Evolutionary conservation across 306 rosid genomes (phyloP).

Genomic region (Datisca glomerata): DNA sequence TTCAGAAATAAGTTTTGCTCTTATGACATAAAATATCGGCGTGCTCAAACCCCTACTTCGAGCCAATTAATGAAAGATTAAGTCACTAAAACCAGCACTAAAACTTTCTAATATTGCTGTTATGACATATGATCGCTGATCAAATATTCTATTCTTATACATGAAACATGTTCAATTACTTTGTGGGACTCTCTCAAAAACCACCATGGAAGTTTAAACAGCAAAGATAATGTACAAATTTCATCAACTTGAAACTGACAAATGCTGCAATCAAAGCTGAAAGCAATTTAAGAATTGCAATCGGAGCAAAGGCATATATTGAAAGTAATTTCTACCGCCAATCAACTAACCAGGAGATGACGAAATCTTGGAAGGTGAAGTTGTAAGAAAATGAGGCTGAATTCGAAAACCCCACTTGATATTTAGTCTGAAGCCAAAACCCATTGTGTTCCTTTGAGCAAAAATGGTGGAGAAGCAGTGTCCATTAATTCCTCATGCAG

Average conservation of each 20-base stretch:
- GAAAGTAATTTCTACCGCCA: not conserved
- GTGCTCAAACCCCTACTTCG: too few species aligned
- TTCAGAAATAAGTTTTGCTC: too few species aligned
- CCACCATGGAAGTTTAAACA: not conserved
- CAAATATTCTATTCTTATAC: too few species aligned
- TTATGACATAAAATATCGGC: too few species aligned
- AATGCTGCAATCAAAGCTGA: not conserved
- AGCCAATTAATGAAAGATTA: not conserved
- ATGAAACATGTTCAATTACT: too few species aligned
- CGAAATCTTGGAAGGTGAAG: slow-evolving; percentile 34
- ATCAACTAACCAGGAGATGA: slow-evolving; percentile 46
- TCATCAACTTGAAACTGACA: not conserved
- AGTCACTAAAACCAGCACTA: not conserved
- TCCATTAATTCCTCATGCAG: slow-evolving; percentile 31
- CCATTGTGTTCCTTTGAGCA: slow-evolving; percentile 34
- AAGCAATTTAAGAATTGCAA: not conserved
- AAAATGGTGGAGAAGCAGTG: slow-evolving; percentile 21
- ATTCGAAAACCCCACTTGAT: slow-evolving; percentile 33
- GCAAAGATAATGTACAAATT: not conserved
- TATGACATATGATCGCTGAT: too few species aligned
- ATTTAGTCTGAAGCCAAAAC: slow-evolving; percentile 46
- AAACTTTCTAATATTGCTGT: too few species aligned
- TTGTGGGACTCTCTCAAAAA: not conserved
- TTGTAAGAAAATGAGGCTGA: slow-evolving; percentile 31
- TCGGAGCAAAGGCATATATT: not conserved